Conservation (phyloP, 352 stramenopile genomes). For the Phytophthora crassamura region DNA sequence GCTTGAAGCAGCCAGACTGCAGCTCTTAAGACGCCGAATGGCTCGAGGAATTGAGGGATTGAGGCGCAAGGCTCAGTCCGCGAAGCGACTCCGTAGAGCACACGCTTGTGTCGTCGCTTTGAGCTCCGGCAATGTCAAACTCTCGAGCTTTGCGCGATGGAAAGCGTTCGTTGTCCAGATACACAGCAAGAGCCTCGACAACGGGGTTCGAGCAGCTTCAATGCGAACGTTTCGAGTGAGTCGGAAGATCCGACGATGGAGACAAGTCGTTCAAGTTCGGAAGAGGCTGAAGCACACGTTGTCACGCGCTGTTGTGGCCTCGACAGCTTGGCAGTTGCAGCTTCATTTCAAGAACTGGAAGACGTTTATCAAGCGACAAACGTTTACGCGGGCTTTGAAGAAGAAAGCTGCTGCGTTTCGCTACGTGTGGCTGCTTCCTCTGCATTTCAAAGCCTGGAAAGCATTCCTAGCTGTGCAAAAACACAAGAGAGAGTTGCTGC, state of each 20-base stretch:
- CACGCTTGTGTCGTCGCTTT: conserved; percentile 14
- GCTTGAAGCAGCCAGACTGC: not conserved
- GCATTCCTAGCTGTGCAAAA: conserved; percentile 13
- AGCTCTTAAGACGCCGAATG: conserved; percentile 6
- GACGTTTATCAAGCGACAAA: conserved; percentile 19
- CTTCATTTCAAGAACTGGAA: conserved; percentile 42
- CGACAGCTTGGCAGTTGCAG: conserved; percentile 15
- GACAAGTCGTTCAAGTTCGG: conserved; percentile 14
- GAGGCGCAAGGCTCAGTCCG: conserved; percentile 5
- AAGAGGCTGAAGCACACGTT: conserved; percentile 35
- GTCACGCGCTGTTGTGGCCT: conserved; percentile 14
- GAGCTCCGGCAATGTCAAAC: conserved; percentile 6
- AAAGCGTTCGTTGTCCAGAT: conserved; percentile 19
- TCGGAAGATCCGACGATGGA: conserved; percentile 34
- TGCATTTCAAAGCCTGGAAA: conserved; percentile 43
- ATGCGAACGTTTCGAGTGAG: conserved; percentile 30
- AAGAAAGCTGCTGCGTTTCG: conserved; percentile 53
- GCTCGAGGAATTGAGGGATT: conserved; percentile 10
- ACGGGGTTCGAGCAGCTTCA: not conserved
- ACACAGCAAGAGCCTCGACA: not conserved
- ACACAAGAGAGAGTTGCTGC: conserved; percentile 24
- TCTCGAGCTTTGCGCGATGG: conserved; percentile 20
- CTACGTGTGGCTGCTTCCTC: conserved; percentile 44
- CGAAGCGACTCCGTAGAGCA: conserved; percentile 5
- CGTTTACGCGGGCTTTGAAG: conserved; percentile 23